Evolutionary conservation across 31 red algal species (phyloP).

Genomic region (Porphyra umbilicalis): DNA sequence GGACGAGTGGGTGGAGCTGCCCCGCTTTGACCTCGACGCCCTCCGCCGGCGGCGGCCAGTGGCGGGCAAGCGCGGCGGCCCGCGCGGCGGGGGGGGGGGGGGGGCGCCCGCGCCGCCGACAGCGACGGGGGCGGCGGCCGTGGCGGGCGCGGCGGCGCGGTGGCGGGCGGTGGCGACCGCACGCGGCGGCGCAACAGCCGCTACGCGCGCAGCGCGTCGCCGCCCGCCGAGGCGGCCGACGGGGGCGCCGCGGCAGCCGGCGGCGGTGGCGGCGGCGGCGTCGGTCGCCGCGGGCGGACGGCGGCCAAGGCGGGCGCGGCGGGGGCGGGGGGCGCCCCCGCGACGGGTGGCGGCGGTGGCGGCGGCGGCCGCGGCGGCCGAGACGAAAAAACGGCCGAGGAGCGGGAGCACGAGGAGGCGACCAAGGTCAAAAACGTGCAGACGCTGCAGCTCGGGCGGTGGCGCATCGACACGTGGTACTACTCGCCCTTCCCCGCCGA

Average conservation of each 20-base stretch:
- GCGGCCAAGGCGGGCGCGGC: not conserved
- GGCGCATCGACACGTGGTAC: conserved; percentile 95
- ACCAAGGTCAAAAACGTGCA: conserved; percentile 97
- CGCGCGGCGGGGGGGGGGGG: conserved; percentile 27
- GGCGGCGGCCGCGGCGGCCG: not conserved
- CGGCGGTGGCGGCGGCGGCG: not conserved
- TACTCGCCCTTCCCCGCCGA: conserved; percentile 91
- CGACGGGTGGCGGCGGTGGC: not conserved
- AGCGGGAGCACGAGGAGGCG: conserved; percentile 62
- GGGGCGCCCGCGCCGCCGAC: not conserved
- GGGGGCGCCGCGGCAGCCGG: not conserved
- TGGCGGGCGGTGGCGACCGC: not conserved
- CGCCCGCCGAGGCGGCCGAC: not conserved
- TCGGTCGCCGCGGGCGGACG: not conserved
- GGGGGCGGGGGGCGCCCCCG: not conserved
- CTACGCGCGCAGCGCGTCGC: not conserved
- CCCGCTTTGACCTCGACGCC: conserved; percentile 58
- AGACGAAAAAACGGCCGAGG: conserved; percentile 2
- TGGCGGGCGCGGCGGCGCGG: not conserved
- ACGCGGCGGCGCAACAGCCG: not conserved
- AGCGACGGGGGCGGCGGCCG: conserved; percentile 29
- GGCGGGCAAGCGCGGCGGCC: conserved; percentile 44
- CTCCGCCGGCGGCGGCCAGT: conserved; percentile 35
- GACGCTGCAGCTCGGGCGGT: conserved; percentile 65
- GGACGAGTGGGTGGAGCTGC: conserved; percentile 92